These are phyloP conservation scores for Diaporthe sp. DNA, from an alignment of 2,329 filamentous ascomycete species.

Conservation along the genomic window DNA sequence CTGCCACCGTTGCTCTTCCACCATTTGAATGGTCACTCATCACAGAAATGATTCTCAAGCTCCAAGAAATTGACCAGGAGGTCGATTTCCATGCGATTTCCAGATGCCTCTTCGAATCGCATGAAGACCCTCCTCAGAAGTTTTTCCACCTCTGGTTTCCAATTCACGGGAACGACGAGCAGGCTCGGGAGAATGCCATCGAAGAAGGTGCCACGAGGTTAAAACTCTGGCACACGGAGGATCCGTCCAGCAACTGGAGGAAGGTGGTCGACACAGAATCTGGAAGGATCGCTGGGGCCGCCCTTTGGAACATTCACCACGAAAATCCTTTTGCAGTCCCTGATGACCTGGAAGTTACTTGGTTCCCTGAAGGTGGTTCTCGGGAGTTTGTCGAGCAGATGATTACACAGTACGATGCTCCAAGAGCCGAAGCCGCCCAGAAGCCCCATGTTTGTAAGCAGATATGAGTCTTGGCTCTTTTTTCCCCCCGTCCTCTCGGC, in stretches of 20 bases:
- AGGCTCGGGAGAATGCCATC: conserved; percentile 10
- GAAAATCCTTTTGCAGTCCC: conserved; percentile 41
- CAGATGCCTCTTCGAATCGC: conserved; percentile 40
- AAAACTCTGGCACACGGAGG: conserved; percentile 39
- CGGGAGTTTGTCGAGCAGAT: conserved; percentile 38
- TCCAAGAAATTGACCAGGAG: conserved; percentile 11
- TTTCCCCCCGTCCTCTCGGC: no score
- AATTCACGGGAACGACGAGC: conserved; percentile 35
- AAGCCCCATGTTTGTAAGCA: conserved; percentile 22
- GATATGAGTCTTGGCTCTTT: neutral
- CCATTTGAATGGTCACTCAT: neutral
- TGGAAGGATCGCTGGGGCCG: conserved; percentile 41
- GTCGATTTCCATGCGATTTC: conserved; percentile 38
- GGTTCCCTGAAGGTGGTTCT: conserved; percentile 44
- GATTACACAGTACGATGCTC: conserved; percentile 25
- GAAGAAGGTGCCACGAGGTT: conserved; percentile 33
- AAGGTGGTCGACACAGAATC: conserved; percentile 45
- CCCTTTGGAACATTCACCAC: conserved; percentile 44
- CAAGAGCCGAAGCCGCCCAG: neutral
- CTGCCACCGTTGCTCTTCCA: neutral
- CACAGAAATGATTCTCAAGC: neutral
- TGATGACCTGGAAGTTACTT: conserved; percentile 39
- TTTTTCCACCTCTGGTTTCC: conserved; percentile 43
- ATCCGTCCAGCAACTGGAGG: conserved; percentile 44
- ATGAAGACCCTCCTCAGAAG: conserved; percentile 41